Conservation (phyloP, 2,329 filamentous ascomycete species). For the Arthrobotrys conoides region DNA sequence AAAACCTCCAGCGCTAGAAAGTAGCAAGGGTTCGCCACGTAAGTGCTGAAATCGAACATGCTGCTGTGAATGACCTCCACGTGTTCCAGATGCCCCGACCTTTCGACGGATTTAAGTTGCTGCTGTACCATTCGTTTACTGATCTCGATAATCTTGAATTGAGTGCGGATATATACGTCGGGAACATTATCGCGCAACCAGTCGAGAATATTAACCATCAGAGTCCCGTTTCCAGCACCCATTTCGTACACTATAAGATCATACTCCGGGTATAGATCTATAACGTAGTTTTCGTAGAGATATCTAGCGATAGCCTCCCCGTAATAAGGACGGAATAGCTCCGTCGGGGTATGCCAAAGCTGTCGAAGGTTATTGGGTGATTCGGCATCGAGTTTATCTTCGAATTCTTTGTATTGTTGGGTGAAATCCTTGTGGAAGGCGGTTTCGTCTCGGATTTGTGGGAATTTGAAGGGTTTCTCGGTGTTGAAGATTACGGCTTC, state of each 20-base stretch:
- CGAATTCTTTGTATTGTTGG: slow-evolving; percentile 87
- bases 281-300: slow-evolving; percentile 93
- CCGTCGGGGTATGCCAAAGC: slow-evolving; percentile 98
- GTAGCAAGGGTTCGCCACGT: slow-evolving; percentile 93
- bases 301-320: slow-evolving; percentile 98
- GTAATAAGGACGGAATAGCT: slow-evolving; percentile 96
- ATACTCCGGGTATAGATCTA: slow-evolving; percentile 93
- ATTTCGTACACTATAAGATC: slow-evolving; percentile 99
- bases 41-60: slow-evolving; percentile 92
- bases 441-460: slow-evolving; percentile 82
- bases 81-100: slow-evolving; percentile 81
- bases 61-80: slow-evolving; percentile 95
- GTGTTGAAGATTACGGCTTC: slow-evolving; percentile 96
- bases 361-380: slow-evolving; percentile 82
- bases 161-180: slow-evolving; percentile 92
- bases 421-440: slow-evolving; percentile 85
- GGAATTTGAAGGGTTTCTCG: slow-evolving; percentile 91
- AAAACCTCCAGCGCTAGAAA: slow-evolving; percentile 98
- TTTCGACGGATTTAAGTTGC: slow-evolving; percentile 79
- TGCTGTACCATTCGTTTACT: slow-evolving; percentile 83
- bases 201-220: slow-evolving; percentile 98
- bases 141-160: slow-evolving; percentile 97
- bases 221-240: slow-evolving; percentile 94
- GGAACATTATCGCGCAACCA: slow-evolving; percentile 92
- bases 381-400: slow-evolving; percentile 84